Percentiles rank a stretch among this genome's conserved stretches.
Evolutionary conservation across 106 monocot species (phyloP).

Genomic region (Dioscorea alata): DNA sequence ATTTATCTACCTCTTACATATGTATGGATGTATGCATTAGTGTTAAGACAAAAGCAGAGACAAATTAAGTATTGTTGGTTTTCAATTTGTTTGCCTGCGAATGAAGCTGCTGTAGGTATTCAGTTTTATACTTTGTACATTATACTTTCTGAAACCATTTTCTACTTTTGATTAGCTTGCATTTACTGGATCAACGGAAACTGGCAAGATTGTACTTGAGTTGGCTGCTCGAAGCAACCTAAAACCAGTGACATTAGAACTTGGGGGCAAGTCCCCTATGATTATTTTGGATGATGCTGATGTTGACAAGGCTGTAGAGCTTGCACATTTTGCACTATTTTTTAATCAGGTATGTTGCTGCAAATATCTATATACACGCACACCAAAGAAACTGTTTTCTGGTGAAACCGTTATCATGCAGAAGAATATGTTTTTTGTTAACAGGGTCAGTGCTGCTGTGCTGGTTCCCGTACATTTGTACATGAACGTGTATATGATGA

Average conservation of each 20-base stretch:
- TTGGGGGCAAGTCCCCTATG: constrained; percentile 74
- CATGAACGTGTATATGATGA: constrained; percentile 86
- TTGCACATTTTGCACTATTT: constrained; percentile 91
- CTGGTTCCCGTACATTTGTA: constrained; percentile 92
- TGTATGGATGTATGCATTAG: too few species aligned
- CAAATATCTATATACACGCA: too few species aligned
- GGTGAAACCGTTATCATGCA: too few species aligned
- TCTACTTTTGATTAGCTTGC: constrained; percentile 49
- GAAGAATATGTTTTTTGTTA: neutral
- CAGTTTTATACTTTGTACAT: too few species aligned
- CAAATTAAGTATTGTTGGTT: too few species aligned
- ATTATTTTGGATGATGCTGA: constrained; percentile 84
- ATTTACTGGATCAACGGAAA: constrained; percentile 87
- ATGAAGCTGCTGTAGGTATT: too few species aligned
- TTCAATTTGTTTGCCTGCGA: too few species aligned
- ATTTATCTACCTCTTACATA: too few species aligned
- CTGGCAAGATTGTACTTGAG: constrained; percentile 85
- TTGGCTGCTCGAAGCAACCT: constrained; percentile 94
- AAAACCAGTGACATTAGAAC: constrained; percentile 83
- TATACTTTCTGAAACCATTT: too few species aligned
- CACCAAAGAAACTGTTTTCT: too few species aligned
- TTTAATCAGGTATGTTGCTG: constrained; percentile 71
- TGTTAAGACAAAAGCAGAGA: too few species aligned
- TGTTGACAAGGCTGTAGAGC: constrained; percentile 82
- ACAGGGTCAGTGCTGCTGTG: constrained; percentile 93